Base-by-base conservation (phyloP, 1,284 basidiomycete genomes). In the Pascua guehoae region DNA sequence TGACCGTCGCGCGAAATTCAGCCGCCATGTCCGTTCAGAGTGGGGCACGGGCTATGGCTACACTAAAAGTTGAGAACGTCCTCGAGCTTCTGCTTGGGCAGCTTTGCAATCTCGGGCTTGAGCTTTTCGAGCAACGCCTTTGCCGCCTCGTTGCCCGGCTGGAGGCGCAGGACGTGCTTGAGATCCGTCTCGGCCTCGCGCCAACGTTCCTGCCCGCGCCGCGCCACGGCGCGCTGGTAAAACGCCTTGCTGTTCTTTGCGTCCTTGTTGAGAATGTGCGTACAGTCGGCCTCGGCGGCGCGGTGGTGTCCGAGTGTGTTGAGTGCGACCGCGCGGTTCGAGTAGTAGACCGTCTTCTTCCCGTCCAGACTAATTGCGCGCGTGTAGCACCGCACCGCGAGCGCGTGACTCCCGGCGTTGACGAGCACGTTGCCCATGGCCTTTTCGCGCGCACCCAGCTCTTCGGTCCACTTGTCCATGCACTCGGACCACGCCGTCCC, bases 381-480 rank as follows among this genome's bases (percentile, higher is more conserved):
- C 38, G 76, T 73, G 61, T 78, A 78, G 53, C 66, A 67, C n/a
- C 61, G 62, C 8, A 76, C 70, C 0, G 75, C 76, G 44, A 66
- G 56, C 12, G 60, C 61, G 43, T 71, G 70, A 15, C 61, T 51
- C 11, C 66, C 66, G n/a, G 67, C 65, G 46, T 66, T 71, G 45
- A 75, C 69, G 16, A 61, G 59, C 39, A 69, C 72, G 63, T 78
- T 78, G 42, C 76, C 76, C 65, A 73, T 54, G 18, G 71, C 68
- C 66, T 76, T 75, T 51, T 78, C 76, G 49, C 69, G 66, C 17
- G 70, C 70, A 7, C 73, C 76, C 5, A 77, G 59, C 63, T 77
- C 74, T 60, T 78, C 75, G 38, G 67, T 70, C 76, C 76, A 78
- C 53, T 69, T 67, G 61, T 76, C 74, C 76, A 78, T 78, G 60